Percentiles rank a stretch among this genome's conserved stretches.
Evolutionary conservation across 2,329 filamentous ascomycete species (phyloP).

Genomic region (Monosporascus sp.): DNA sequence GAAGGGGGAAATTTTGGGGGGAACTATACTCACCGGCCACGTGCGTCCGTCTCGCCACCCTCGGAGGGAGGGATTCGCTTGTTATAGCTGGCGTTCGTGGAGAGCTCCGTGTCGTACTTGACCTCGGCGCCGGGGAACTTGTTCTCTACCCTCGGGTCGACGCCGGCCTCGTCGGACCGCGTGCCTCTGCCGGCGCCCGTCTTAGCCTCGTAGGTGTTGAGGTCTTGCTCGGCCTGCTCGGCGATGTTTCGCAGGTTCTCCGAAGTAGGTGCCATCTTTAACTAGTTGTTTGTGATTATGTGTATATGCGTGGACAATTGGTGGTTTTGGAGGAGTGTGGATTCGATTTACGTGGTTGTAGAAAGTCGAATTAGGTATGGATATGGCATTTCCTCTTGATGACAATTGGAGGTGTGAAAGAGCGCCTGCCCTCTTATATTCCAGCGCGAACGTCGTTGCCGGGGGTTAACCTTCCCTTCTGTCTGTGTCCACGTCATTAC

Average conservation of each 20-base stretch:
- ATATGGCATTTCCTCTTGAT: too few relatives aligned
- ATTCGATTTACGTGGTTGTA: not conserved
- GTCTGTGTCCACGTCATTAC: not conserved
- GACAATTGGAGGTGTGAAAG: too few relatives aligned
- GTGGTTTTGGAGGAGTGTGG: not conserved
- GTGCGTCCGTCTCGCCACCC: constrained; percentile 38
- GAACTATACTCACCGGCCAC: constrained; percentile 33
- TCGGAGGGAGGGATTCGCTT: constrained; percentile 40
- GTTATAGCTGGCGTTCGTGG: constrained; percentile 40
- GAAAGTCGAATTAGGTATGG: too few relatives aligned
- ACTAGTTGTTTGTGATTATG: constrained; percentile 7
- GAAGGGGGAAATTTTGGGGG: not conserved
- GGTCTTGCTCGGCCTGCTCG: constrained; percentile 39
- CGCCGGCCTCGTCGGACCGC: constrained; percentile 35
- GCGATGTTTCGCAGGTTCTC: constrained; percentile 38
- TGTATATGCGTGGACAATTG: not conserved
- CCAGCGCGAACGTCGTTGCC: too few relatives aligned
- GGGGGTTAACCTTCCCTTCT: too few relatives aligned
- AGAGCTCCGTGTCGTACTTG: constrained; percentile 35
- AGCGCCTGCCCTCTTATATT: too few relatives aligned
- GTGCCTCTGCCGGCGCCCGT: constrained; percentile 36
- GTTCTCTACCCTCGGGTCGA: constrained; percentile 35
- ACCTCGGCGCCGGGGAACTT: constrained; percentile 38
- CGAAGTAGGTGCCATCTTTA: constrained; percentile 20
- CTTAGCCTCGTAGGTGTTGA: constrained; percentile 44